Percentiles rank a stretch among this genome's conserved stretches.
Evolutionary conservation across 2,329 filamentous ascomycete species (phyloP).

Genomic region (Paramyrothecium roridum): DNA sequence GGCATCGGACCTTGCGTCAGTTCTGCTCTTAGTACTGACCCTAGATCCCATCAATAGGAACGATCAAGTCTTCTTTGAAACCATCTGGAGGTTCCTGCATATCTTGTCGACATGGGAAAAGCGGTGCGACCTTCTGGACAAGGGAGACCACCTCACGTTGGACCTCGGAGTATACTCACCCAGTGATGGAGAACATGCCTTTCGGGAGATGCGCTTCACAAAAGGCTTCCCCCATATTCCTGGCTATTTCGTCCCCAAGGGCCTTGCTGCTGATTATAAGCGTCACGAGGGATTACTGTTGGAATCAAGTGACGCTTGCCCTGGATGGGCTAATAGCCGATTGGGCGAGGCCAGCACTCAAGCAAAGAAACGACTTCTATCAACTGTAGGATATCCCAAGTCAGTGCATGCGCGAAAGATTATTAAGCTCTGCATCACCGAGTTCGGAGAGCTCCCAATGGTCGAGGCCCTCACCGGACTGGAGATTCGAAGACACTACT

Average conservation of each 20-base stretch:
- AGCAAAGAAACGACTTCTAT: neutral
- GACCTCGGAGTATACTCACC: neutral
- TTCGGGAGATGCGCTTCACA: neutral
- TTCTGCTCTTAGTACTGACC: neutral
- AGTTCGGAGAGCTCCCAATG: neutral
- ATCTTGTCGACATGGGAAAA: neutral
- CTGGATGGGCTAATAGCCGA: neutral
- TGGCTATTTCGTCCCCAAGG: neutral
- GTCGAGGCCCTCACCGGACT: neutral
- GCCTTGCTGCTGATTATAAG: neutral
- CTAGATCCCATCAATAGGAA: neutral
- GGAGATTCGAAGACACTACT: neutral
- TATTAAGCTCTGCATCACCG: neutral
- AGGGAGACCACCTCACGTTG: neutral
- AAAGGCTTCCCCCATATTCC: neutral
- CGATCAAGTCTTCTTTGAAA: neutral
- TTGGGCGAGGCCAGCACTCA: neutral
- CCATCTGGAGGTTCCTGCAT: neutral
- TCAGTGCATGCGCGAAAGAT: neutral
- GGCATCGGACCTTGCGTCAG: neutral
- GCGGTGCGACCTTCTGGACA: neutral
- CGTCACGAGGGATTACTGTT: neutral
- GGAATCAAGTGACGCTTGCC: neutral
- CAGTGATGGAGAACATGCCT: neutral
- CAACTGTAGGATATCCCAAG: neutral